Evolutionary conservation across 176 grass and related monocot species (phyloP).

Genomic region (Metroxylon sagu): DNA sequence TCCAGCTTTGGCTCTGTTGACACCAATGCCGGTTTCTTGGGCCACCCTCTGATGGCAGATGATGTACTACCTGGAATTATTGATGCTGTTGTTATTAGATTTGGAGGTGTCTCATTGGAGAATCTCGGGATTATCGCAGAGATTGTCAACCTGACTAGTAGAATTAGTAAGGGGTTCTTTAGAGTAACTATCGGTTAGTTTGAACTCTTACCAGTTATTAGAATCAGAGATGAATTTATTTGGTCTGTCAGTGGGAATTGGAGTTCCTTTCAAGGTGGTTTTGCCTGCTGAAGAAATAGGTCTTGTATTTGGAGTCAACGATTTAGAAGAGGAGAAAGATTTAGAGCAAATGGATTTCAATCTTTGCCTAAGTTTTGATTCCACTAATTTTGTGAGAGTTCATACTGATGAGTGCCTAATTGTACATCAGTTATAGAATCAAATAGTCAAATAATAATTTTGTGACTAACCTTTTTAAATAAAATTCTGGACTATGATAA

Average conservation of each 20-base stretch:
- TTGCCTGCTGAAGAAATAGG: conserved; percentile 22
- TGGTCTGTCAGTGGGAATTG: conserved; percentile 10
- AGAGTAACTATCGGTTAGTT: conserved; percentile 18
- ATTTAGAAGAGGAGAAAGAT: conserved; percentile 10
- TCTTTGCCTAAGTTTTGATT: conserved; percentile 4
- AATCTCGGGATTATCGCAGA: neutral
- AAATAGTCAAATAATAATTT: too few species aligned
- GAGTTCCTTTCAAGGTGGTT: conserved; percentile 1
- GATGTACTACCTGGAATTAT: neutral
- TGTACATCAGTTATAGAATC: too few species aligned
- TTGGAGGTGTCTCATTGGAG: conserved; percentile 16
- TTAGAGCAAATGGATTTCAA: conserved; percentile 26
- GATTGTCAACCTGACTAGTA: neutral
- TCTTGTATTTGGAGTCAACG: conserved; percentile 21
- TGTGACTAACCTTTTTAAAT: too few species aligned
- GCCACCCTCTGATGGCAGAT: neutral
- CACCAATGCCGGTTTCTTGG: neutral
- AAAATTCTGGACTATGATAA: too few species aligned
- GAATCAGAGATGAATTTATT: conserved; percentile 21
- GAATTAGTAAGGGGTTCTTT: conserved; percentile 10
- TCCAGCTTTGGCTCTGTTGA: conserved; percentile 10
- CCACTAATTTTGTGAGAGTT: conserved; percentile 1
- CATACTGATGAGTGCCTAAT: too few species aligned
- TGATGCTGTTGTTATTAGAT: neutral
- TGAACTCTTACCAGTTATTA: conserved; percentile 38